A percentile compares a stretch with the other conserved stretches of the same genome.
Conservation (phyloP, 225 moss, liverwort and hornwort species). For the Thuidium tamariscinum region DNA sequence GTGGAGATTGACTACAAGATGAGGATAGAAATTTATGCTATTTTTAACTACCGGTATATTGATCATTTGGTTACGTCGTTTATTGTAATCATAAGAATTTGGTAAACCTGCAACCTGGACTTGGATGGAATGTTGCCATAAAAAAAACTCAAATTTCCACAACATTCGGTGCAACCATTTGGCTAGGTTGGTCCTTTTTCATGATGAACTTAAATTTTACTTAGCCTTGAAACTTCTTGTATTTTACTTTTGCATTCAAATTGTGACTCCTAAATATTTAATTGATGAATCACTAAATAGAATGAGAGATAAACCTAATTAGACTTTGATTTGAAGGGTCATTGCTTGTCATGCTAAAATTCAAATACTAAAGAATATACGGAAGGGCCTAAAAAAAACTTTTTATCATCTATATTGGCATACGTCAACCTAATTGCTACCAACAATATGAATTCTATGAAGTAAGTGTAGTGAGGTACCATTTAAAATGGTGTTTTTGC, state of each 20-base stretch:
- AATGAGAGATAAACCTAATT: background rate
- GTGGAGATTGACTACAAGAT: background rate
- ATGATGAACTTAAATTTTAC: rapidly evolving
- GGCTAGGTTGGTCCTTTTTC: rapidly evolving
- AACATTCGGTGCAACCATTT: rapidly evolving
- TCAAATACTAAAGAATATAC: background rate
- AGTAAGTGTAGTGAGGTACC: too few species aligned
- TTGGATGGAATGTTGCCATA: background rate
- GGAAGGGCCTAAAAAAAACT: rapidly evolving
- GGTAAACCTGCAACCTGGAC: background rate
- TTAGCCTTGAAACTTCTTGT: background rate
- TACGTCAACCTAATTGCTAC: rapidly evolving
- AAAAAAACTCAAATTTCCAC: background rate
- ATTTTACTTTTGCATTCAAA: background rate
- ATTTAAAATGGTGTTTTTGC: too few species aligned
- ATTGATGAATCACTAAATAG: background rate
- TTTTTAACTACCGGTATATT: too few species aligned
- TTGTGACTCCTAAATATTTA: background rate
- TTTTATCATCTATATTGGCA: background rate
- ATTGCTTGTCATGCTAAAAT: background rate
- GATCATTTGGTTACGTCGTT: background rate
- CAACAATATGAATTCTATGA: rapidly evolving
- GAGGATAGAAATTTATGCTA: rapidly evolving
- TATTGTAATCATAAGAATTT: rapidly evolving
- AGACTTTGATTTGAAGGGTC: background rate